phyloP scores from a whole-genome alignment of 306 rosid genomes.

The Castanopsis chinensis region DNA sequence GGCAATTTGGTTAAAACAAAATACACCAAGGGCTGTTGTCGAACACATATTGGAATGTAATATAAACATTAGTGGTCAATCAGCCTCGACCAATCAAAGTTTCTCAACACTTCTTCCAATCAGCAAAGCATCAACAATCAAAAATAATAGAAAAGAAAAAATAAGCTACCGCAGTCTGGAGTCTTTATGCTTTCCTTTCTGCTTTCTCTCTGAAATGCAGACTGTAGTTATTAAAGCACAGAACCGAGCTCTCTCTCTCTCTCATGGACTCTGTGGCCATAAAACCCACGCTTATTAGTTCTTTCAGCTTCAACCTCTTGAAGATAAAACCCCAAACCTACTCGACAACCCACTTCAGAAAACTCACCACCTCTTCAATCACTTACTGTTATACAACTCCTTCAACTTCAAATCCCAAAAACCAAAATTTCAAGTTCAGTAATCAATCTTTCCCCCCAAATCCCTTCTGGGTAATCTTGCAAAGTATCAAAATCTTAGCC shows the following conservation, averaged over 20 bases:
- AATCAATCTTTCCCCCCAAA: constrained; percentile 1
- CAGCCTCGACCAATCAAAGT: neutral
- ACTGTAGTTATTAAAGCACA: constrained; percentile 25
- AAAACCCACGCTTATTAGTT: constrained; percentile 17
- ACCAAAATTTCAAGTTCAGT: constrained; percentile 12
- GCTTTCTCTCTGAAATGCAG: constrained; percentile 47
- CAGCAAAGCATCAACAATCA: neutral
- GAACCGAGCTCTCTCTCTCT: neutral
- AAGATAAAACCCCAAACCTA: neutral
- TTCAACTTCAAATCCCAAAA: constrained; percentile 4
- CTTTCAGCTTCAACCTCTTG: constrained; percentile 24
- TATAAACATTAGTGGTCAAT: neutral
- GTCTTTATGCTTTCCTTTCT: neutral
- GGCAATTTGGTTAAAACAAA: neutral
- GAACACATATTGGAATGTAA: neutral
- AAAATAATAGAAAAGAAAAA: no score
- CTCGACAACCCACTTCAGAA: constrained; percentile 1
- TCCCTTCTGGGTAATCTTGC: constrained; percentile 26
- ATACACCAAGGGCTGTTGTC: neutral
- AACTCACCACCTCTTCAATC: constrained; percentile 10
- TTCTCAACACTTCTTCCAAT: neutral
- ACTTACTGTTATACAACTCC: constrained; percentile 11
- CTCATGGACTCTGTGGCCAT: constrained; percentile 51
- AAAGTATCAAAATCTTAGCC: constrained; percentile 30
- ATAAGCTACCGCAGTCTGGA: neutral